Percentiles rank a stretch among this genome's conserved stretches.
Evolutionary conservation across 2,329 filamentous ascomycete genomes (phyloP).

Genomic region (Orbilia javanica): DNA sequence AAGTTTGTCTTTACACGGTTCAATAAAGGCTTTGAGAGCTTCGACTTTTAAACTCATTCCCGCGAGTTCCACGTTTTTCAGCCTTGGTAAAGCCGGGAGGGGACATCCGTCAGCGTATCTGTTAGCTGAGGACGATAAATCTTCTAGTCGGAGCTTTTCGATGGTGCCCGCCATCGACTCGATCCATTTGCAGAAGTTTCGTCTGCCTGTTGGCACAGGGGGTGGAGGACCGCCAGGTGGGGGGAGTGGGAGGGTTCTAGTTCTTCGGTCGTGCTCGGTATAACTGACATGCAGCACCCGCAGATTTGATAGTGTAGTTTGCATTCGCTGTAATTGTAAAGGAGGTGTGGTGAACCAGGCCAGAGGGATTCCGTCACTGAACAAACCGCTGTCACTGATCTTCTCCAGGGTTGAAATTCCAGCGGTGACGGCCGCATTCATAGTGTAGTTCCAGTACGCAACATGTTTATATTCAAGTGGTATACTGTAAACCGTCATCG

Average conservation of each 20-base stretch:
- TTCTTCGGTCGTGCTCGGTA: constrained; percentile 23
- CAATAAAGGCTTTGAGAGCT: constrained; percentile 14
- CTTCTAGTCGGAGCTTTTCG: constrained; percentile 34
- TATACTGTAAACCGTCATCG: constrained; percentile 26
- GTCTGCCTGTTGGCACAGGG: not conserved
- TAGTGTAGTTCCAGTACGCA: constrained; percentile 41
- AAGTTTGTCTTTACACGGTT: constrained; percentile 13
- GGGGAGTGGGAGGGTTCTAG: not conserved
- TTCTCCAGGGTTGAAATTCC: constrained; percentile 27
- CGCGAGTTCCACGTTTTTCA: constrained; percentile 21
- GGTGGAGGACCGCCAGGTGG: not conserved
- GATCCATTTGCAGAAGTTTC: constrained; percentile 41
- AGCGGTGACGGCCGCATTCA: constrained; percentile 25
- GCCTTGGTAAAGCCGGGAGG: constrained; percentile 20
- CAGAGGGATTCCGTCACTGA: constrained; percentile 31
- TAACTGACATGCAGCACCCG: constrained; percentile 22
- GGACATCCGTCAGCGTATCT: constrained; percentile 36
- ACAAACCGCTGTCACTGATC: constrained; percentile 37
- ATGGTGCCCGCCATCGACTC: constrained; percentile 24
- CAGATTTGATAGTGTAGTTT: constrained; percentile 22
- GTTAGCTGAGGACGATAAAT: constrained; percentile 22
- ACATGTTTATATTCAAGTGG: constrained; percentile 44
- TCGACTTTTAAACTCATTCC: constrained; percentile 34
- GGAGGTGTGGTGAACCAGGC: constrained; percentile 39
- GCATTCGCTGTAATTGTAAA: constrained; percentile 4